Percentiles rank a stretch among this genome's conserved stretches.
Evolutionary conservation across 306 rosid genomes (phyloP).

Genomic region (Cicer pinnatifidum): DNA sequence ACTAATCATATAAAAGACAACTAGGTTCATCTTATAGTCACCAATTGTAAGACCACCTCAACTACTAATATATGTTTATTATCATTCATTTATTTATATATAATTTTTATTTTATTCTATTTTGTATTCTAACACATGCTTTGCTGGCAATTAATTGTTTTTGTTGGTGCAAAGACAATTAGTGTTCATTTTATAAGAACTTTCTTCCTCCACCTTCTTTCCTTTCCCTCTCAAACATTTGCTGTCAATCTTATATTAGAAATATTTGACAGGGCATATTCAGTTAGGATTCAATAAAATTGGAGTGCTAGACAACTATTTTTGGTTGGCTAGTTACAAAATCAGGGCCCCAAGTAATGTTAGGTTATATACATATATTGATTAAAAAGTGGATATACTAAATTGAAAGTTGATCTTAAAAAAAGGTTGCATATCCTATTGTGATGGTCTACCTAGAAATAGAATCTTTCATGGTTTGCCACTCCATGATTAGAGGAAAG

Average conservation of each 20-base stretch:
- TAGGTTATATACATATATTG: constrained; percentile 27
- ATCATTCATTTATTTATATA: background rate
- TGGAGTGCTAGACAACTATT: constrained; percentile 50
- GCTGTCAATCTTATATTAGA: constrained; percentile 43
- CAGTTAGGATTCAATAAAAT: constrained; percentile 36
- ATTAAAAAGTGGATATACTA: constrained; percentile 38
- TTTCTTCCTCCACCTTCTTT: constrained; percentile 25
- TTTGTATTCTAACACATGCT: background rate
- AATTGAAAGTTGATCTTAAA: constrained; percentile 41
- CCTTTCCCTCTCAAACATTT: constrained; percentile 37
- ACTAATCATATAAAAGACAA: background rate
- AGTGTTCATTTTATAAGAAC: background rate
- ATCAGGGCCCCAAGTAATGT: constrained; percentile 30
- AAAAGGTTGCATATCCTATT: constrained; percentile 38
- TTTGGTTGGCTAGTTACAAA: constrained; percentile 43
- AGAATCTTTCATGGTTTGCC: constrained; percentile 46
- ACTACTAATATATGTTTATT: constrained; percentile 10
- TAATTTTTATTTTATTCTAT: background rate
- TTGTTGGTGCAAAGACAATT: background rate
- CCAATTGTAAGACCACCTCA: background rate
- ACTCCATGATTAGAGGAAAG: constrained; percentile 50
- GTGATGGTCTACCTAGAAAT: constrained; percentile 38
- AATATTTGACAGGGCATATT: constrained; percentile 47
- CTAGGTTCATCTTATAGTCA: background rate
- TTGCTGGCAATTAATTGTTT: constrained; percentile 17